Base-by-base conservation (phyloP, 1,284 basidiomycete species). In the Apiotrichum laibachii region DNA sequence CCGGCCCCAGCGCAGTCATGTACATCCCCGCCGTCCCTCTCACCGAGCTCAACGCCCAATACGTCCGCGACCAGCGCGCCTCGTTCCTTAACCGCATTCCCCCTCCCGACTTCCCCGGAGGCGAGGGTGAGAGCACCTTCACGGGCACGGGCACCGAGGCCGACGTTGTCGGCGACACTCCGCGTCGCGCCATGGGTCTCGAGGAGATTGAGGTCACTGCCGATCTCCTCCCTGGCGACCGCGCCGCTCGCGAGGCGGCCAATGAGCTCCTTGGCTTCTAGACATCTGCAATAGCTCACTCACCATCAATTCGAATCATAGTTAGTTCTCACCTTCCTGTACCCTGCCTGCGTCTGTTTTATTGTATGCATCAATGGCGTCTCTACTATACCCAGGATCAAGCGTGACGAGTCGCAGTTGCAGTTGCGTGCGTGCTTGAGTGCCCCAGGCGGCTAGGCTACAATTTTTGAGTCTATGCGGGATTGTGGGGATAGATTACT, bases 21-120 rank as follows among this genome's bases (percentile, higher is more conserved):
- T 92, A 91, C 72, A 90, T 90, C 58, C 89, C 88, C 0, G 85
- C 88, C 4, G 85, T 85, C 0, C 89, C 89, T 0, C 78, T 89
- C 15, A 89, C 88, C 0, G 52, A 80, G 34, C 74, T 82, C 59
- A 90, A 88, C 72, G 85, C 83, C 9, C 75, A 77, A 16, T 90
- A 90, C 67, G 79, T 90, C 35, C 78, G 79, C 34, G 80, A 81
- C 52, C 89, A 91, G 73, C 79, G 82, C 2, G 73, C 69, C 2
- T 80, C 80, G 35, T 89, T 89, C 67, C 53, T 80, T 2, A 63
- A 67, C 0, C 86, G 86, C 0, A 70, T 82, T 16, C 88, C 88
- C 3, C 78, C 86, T 1, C 86, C 86, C 73, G 88, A 91, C 69
- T 90, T 90, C 67, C 88, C 88, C 0, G 85, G 86, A 13, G 89